These are phyloP conservation scores for Aspergillus amoenus DNA, from an alignment of 2,329 filamentous ascomycete genomes.

Conservation along the genomic window DNA sequence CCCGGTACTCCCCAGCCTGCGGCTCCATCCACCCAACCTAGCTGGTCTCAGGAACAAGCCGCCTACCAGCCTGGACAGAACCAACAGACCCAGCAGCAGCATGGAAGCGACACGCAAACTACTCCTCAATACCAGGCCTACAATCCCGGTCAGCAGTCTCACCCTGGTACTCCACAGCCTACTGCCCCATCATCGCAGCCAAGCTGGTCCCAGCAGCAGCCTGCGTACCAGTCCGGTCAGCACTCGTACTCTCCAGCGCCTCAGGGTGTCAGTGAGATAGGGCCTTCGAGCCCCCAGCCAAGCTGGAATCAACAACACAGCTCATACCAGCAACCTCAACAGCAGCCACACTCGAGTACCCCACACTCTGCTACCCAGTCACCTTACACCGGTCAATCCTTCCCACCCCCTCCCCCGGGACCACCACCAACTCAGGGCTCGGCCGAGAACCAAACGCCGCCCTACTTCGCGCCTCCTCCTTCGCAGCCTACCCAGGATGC, in stretches of 20 bases:
- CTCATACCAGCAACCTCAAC: slow-evolving; percentile 14
- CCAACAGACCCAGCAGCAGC: neutral
- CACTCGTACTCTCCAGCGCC: neutral
- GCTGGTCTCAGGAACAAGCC: neutral
- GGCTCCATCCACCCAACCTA: neutral
- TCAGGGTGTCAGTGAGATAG: neutral
- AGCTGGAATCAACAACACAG: slow-evolving; percentile 5
- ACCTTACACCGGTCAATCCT: slow-evolving; percentile 32
- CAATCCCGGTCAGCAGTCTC: neutral
- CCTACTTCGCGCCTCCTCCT: slow-evolving; percentile 46
- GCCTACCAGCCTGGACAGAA: neutral
- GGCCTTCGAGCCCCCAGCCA: neutral
- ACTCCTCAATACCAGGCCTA: neutral
- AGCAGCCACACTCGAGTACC: slow-evolving; percentile 3
- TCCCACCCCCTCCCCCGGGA: slow-evolving; percentile 41
- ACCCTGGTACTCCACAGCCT: neutral
- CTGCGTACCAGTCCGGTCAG: neutral
- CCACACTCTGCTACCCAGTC: slow-evolving; percentile 8
- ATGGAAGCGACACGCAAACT: neutral
- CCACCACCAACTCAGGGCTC: slow-evolving; percentile 19
- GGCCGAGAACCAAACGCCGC: slow-evolving; percentile 31
- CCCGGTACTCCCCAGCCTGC: neutral
- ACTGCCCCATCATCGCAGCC: neutral
- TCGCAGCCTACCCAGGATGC: slow-evolving; percentile 33
- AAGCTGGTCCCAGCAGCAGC: slow-evolving; percentile 1